These are phyloP conservation scores for Nematodospora anomalae DNA, from an alignment of 1,139 yeast species.

Conservation along the genomic window DNA sequence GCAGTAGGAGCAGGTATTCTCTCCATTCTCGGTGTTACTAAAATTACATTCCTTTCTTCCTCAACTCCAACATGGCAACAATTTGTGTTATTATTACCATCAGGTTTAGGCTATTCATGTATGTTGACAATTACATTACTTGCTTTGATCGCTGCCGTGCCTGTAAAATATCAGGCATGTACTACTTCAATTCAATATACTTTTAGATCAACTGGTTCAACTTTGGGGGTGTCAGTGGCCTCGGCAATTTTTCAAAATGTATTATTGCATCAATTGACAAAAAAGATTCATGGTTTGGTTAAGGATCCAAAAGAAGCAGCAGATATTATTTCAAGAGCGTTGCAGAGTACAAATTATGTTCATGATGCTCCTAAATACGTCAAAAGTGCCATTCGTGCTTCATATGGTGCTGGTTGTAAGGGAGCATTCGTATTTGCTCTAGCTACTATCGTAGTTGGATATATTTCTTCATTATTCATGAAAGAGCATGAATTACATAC, in stretches of 20 bases:
- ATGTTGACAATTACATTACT: constrained; percentile 66
- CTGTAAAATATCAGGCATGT: constrained; percentile 64
- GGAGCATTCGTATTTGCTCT: constrained; percentile 54
- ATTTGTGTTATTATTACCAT: constrained; percentile 36
- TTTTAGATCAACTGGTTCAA: constrained; percentile 72
- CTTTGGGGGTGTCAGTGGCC: constrained; percentile 68
- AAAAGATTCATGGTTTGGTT: constrained; percentile 25
- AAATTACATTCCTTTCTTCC: constrained; percentile 39
- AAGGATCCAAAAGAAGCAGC: constrained; percentile 33
- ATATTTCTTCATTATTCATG: constrained; percentile 37
- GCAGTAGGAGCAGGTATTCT: constrained; percentile 45
- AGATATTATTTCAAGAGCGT: constrained; percentile 50
- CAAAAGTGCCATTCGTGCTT: constrained; percentile 42
- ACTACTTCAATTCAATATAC: constrained; percentile 77
- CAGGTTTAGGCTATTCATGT: constrained; percentile 60
- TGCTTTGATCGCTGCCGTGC: constrained; percentile 66
- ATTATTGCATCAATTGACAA: constrained; percentile 20
- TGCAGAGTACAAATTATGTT: constrained; percentile 58
- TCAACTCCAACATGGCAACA: constrained; percentile 40
- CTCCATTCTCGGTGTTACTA: constrained; percentile 46
- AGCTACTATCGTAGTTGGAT: constrained; percentile 37
- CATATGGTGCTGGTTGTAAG: constrained; percentile 53
- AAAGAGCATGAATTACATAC: constrained; percentile 46
- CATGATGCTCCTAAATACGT: constrained; percentile 49
- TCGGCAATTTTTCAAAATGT: constrained; percentile 60